phyloP scores from a whole-genome alignment of 306 rosid genomes.

The Calophaca sinica region DNA sequence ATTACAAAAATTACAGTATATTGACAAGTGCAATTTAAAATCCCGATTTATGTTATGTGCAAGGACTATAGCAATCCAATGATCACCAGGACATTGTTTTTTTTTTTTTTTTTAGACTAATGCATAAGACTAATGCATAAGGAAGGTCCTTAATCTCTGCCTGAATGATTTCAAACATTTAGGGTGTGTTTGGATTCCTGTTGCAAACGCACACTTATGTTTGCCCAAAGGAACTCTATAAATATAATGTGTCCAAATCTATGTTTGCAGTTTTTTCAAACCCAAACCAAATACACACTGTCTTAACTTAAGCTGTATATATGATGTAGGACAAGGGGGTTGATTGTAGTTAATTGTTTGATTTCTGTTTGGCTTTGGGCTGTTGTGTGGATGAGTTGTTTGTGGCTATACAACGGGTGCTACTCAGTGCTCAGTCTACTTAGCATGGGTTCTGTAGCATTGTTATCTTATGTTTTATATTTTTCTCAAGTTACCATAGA shows the following conservation, averaged over 20 bases:
- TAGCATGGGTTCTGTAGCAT: constrained; percentile 10
- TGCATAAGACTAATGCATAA: neutral
- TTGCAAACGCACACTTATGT: neutral
- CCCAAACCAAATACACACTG: neutral
- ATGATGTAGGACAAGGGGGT: neutral
- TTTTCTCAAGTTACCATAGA: neutral
- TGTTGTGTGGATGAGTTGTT: constrained; percentile 5
- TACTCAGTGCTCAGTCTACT: constrained; percentile 26
- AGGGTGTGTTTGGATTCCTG: neutral
- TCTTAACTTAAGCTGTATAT: neutral
- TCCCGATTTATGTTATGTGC: too few species aligned
- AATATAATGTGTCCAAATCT: neutral
- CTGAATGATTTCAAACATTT: constrained; percentile 1
- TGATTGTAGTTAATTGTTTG: constrained; percentile 17
- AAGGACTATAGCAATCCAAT: neutral
- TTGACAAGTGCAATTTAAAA: too few species aligned
- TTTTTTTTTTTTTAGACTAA: neutral
- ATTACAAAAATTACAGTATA: neutral
- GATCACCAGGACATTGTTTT: neutral
- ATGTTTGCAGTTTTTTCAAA: neutral
- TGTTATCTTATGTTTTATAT: neutral
- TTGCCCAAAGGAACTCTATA: neutral
- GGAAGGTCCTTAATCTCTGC: constrained; percentile 6
- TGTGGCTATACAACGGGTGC: neutral
- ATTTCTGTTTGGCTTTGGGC: constrained; percentile 14